These are phyloP conservation scores for Tuber indicum DNA, from an alignment of 495 filamentous ascomycete species.

Conservation along the genomic window DNA sequence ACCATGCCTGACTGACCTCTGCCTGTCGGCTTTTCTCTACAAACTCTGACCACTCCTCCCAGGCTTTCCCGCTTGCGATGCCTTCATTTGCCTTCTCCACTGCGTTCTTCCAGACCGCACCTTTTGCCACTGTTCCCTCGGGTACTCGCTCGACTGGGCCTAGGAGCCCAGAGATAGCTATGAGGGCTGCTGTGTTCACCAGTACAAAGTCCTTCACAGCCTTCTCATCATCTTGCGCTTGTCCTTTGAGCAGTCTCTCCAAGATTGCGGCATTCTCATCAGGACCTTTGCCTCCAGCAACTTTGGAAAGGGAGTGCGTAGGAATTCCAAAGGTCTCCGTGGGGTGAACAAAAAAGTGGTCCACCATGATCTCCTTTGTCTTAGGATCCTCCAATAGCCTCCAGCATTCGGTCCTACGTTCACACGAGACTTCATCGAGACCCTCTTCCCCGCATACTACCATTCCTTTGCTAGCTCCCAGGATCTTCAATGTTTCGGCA, in stretches of 20 bases:
- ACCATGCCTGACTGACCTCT: constrained; percentile 6
- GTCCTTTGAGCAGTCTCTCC: constrained; percentile 63
- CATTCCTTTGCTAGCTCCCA: constrained; percentile 74
- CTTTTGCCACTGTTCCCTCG: constrained; percentile 65
- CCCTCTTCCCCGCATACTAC: constrained; percentile 92
- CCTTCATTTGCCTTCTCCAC: constrained; percentile 77
- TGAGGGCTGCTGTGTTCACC: constrained; percentile 82
- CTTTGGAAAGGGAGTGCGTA: constrained; percentile 63
- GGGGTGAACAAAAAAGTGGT: constrained; percentile 69
- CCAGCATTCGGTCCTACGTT: constrained; percentile 83
- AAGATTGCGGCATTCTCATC: constrained; percentile 81
- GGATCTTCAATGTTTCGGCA: constrained; percentile 69
- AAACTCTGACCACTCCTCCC: constrained; percentile 64
- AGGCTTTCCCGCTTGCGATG: constrained; percentile 71
- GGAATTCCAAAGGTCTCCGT: constrained; percentile 72
- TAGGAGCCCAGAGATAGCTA: constrained; percentile 78
- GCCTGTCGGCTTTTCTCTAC: constrained; percentile 50
- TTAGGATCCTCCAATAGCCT: constrained; percentile 54
- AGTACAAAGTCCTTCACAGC: constrained; percentile 90
- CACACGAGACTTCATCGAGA: constrained; percentile 89
- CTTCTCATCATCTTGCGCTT: constrained; percentile 67
- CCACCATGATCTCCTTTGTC: constrained; percentile 53
- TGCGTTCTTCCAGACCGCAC: constrained; percentile 87
- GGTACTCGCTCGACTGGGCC: constrained; percentile 58
- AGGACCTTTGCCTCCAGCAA: constrained; percentile 77